These are phyloP conservation scores for Vitis hybrid DNA, from an alignment of 177 flowering plant species.

Conservation along the genomic window DNA sequence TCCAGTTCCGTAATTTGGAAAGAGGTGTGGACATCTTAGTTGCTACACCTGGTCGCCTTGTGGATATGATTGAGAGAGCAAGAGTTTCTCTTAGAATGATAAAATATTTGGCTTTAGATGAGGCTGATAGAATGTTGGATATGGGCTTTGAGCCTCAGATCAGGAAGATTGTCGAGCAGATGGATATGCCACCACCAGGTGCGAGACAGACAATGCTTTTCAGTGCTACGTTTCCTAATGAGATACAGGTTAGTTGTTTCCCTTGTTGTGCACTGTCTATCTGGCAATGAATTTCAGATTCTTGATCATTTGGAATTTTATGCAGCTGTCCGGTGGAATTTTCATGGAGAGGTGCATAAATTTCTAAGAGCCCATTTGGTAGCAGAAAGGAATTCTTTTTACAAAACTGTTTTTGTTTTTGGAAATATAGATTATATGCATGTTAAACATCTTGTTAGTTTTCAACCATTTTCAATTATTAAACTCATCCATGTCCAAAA, in stretches of 20 bases:
- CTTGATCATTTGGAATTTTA: no score
- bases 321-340: no score
- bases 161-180: conserved; percentile 47
- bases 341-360: no score
- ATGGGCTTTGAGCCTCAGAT: conserved; percentile 65
- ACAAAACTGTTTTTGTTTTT: no score
- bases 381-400: no score
- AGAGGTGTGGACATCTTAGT: conserved; percentile 60
- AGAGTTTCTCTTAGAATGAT: conserved; percentile 44
- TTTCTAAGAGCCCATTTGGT: no score
- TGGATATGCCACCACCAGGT: conserved; percentile 53
- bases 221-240: conserved; percentile 62
- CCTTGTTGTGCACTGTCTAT: neutral
- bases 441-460: no score
- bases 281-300: neutral
- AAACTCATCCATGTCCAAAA: no score
- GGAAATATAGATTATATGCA: no score
- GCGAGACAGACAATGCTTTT: conserved; percentile 56
- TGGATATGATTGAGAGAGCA: conserved; percentile 50
- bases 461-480: no score
- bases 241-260: conserved; percentile 42
- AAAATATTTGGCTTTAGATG: conserved; percentile 50
- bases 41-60: conserved; percentile 62
- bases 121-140: conserved; percentile 58
- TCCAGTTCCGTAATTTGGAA: conserved; percentile 42